These are phyloP conservation scores for Mycena pura DNA, from an alignment of 768 basidiomycete species.

Conservation along the genomic window DNA sequence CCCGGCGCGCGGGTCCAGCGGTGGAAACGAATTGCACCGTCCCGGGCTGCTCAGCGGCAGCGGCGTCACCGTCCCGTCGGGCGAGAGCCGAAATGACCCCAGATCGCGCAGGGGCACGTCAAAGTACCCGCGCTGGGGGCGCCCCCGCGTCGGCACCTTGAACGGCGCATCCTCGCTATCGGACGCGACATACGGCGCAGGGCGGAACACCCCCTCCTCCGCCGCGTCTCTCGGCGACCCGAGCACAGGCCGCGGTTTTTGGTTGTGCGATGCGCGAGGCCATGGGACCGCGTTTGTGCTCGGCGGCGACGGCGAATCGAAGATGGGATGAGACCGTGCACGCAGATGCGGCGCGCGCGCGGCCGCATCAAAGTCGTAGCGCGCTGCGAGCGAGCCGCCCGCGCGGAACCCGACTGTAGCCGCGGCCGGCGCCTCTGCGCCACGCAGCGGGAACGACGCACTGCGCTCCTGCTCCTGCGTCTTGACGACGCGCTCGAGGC, in stretches of 20 bases:
- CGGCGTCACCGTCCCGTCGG: slow-evolving; percentile 58
- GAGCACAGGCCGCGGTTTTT: slow-evolving; percentile 28
- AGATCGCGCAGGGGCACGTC: slow-evolving; percentile 44
- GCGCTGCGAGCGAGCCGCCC: slow-evolving; percentile 51
- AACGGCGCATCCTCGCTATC: slow-evolving; percentile 40
- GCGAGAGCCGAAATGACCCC: slow-evolving; percentile 49
- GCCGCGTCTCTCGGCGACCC: slow-evolving; percentile 61
- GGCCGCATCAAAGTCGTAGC: slow-evolving; percentile 66
- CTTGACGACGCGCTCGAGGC: slow-evolving; percentile 69
- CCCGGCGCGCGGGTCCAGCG: slow-evolving; percentile 23
- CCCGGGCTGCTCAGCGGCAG: slow-evolving; percentile 34
- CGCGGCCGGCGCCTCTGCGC: slow-evolving; percentile 12
- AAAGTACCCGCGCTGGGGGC: slow-evolving; percentile 67
- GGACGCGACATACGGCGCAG: slow-evolving; percentile 25
- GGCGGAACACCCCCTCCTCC: slow-evolving; percentile 38
- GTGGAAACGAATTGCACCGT: slow-evolving; percentile 48
- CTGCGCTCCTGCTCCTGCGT: slow-evolving; percentile 37
- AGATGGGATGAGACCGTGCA: slow-evolving; percentile 56
- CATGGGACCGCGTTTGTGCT: slow-evolving; percentile 50
- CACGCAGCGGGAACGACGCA: slow-evolving; percentile 28
- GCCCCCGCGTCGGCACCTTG: slow-evolving; percentile 37
- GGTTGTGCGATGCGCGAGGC: slow-evolving; percentile 32
- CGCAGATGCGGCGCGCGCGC: slow-evolving; percentile 48
- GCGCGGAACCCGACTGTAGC: slow-evolving; percentile 39
- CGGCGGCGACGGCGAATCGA: slow-evolving; percentile 32